Evolutionary conservation across 1,284 basidiomycete genomes (phyloP).

Genomic region (Coniferiporia weirii): DNA sequence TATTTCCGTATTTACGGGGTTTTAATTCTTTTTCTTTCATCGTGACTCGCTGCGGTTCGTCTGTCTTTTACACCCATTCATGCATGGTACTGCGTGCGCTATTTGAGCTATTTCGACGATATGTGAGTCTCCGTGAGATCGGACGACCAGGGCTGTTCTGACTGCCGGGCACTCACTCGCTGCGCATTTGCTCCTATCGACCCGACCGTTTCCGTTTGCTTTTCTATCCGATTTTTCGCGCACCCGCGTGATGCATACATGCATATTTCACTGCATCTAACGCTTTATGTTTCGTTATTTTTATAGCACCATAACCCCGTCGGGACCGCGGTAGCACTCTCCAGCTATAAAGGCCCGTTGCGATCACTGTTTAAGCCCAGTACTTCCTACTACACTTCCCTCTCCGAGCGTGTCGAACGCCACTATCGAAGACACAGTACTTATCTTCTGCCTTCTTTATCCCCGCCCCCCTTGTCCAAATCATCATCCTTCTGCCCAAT

Average conservation of each 20-base stretch:
- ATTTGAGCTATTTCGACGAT: conserved; percentile 16
- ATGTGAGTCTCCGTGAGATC: conserved; percentile 8
- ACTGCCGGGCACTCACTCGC: not conserved
- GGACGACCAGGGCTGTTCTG: too few relatives aligned
- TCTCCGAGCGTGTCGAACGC: not conserved
- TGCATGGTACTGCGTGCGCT: conserved; percentile 18
- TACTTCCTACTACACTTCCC: not conserved
- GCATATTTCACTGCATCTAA: not conserved
- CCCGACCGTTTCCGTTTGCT: not conserved
- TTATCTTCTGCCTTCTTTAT: conserved; percentile 2
- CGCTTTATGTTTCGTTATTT: not conserved
- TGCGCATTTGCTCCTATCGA: not conserved
- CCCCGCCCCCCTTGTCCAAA: not conserved
- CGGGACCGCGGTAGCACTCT: conserved; percentile 15
- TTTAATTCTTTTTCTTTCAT: not conserved
- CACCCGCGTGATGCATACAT: not conserved
- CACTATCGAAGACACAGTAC: conserved; percentile 11
- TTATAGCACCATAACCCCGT: conserved; percentile 16
- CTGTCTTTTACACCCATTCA: conserved; percentile 3
- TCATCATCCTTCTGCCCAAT: not conserved
- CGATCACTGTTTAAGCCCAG: conserved; percentile 2
- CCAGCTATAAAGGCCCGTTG: conserved; percentile 12
- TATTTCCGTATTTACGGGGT: not conserved
- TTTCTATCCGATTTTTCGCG: not conserved
- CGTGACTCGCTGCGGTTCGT: not conserved